A percentile compares a stretch with the other conserved stretches of the same genome.
Conservation (phyloP, 177 flowering plant genomes). For the Vitis hybrid region DNA sequence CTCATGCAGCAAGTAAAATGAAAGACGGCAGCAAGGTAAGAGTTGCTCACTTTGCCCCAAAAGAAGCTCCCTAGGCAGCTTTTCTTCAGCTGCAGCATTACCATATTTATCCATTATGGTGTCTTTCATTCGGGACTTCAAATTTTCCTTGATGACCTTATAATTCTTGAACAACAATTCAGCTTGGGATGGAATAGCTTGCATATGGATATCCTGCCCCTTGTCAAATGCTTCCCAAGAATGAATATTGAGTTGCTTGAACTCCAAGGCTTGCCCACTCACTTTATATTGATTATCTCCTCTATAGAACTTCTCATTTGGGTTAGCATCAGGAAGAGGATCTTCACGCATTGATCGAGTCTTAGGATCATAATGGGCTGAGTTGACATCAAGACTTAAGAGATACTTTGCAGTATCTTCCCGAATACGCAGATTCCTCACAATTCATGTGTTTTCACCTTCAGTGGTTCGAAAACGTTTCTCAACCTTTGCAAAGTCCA, state of each 20-base stretch:
- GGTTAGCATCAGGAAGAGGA: constrained; percentile 93
- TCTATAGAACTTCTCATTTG: constrained; percentile 84
- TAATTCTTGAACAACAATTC: constrained; percentile 70
- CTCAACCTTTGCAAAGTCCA: constrained; percentile 97
- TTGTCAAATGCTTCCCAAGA: constrained; percentile 91
- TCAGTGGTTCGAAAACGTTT: constrained; percentile 97
- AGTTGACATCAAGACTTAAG: constrained; percentile 83
- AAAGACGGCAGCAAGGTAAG: too few species aligned
- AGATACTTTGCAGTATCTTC: constrained; percentile 93
- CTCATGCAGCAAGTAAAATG: too few species aligned
- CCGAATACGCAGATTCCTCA: constrained; percentile 86
- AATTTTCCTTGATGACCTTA: constrained; percentile 68
- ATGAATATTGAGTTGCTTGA: constrained; percentile 78
- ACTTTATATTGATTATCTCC: constrained; percentile 80
- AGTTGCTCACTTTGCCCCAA: constrained; percentile 74
- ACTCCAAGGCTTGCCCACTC: constrained; percentile 91
- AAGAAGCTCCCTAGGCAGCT: constrained; percentile 73
- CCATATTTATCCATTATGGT: constrained; percentile 92
- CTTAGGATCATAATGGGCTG: constrained; percentile 90
- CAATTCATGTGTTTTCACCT: constrained; percentile 97
- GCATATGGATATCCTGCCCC: constrained; percentile 94
- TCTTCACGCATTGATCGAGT: constrained; percentile 97
- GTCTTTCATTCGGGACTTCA: constrained; percentile 61
- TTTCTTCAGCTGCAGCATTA: constrained; percentile 76
- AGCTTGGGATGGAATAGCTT: constrained; percentile 96